Evolutionary conservation across 345 rosid species (phyloP).

Genomic region (Rubroshorea leprosula): DNA sequence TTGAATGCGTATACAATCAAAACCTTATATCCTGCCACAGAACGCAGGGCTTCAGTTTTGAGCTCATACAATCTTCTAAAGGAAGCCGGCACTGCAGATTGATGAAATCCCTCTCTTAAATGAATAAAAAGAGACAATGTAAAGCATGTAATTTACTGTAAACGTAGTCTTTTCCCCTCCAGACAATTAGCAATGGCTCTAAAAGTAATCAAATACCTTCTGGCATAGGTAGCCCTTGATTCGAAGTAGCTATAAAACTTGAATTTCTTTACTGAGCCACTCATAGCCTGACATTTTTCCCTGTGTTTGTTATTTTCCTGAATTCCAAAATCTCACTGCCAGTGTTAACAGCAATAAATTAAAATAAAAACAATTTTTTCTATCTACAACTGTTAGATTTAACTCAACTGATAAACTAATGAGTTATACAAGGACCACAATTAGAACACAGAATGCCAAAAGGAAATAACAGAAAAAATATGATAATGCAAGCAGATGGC

Average conservation of each 20-base stretch:
- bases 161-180: background rate
- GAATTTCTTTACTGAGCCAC: constrained; percentile 67
- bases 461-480: too few relatives aligned
- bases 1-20: constrained; percentile 98
- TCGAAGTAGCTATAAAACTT: constrained; percentile 85
- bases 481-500: too few relatives aligned
- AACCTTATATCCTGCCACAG: constrained; percentile 66
- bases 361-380: constrained; percentile 4
- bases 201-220: constrained; percentile 44
- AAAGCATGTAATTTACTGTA: background rate
- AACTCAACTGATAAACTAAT: too few relatives aligned
- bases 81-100: constrained; percentile 91
- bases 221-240: constrained; percentile 88
- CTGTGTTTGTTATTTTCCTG: constrained; percentile 90
- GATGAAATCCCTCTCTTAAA: background rate
- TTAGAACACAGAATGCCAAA: too few relatives aligned
- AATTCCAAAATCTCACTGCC: constrained; percentile 70
- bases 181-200: background rate
- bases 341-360: background rate
- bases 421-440: too few relatives aligned
- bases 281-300: constrained; percentile 67
- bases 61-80: constrained; percentile 88
- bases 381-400: too few relatives aligned
- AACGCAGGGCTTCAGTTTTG: constrained; percentile 44
- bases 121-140: constrained; percentile 1